phyloP scores from a whole-genome alignment of 331 rosid genomes.

The Prunus yedoensis region DNA sequence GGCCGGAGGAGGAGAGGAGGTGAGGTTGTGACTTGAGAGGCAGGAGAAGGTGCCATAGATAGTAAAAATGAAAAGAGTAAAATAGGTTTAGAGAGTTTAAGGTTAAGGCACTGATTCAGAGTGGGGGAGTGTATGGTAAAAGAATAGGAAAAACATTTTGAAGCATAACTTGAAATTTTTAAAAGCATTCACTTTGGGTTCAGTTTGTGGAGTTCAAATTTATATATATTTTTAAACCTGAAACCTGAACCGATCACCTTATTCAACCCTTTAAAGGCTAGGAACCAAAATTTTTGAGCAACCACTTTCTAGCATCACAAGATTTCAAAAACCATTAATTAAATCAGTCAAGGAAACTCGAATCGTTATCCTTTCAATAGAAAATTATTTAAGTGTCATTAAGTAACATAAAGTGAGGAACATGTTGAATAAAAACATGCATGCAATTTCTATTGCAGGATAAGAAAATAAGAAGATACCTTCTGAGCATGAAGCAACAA shows the following conservation, averaged over 20 bases:
- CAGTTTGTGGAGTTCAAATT: not conserved
- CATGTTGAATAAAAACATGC: not conserved
- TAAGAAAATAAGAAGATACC: slow-evolving; percentile 42
- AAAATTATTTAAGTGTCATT: not conserved
- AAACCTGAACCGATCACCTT: not conserved
- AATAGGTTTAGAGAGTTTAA: not conserved
- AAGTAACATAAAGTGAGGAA: not conserved
- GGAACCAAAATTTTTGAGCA: not conserved
- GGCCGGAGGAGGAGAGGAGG: not conserved
- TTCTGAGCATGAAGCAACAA: slow-evolving; percentile 94
- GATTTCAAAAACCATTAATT: not conserved
- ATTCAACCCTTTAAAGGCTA: not conserved
- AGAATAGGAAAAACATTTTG: not conserved
- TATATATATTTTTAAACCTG: not conserved
- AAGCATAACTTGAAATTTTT: not conserved
- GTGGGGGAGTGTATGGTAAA: not conserved
- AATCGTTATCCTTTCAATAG: not conserved
- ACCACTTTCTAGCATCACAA: not conserved
- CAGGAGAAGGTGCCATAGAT: not conserved
- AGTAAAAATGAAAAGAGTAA: not conserved
- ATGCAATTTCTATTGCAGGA: slow-evolving; percentile 5
- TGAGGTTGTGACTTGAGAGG: not conserved
- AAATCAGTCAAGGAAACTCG: no score
- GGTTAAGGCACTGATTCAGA: not conserved
- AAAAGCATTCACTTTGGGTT: not conserved